Evolutionary conservation across 257 asterid genomes (phyloP), one percentile per base, ranked within the genome.

Genomic region (Nicotiana noctiflora): DNA sequence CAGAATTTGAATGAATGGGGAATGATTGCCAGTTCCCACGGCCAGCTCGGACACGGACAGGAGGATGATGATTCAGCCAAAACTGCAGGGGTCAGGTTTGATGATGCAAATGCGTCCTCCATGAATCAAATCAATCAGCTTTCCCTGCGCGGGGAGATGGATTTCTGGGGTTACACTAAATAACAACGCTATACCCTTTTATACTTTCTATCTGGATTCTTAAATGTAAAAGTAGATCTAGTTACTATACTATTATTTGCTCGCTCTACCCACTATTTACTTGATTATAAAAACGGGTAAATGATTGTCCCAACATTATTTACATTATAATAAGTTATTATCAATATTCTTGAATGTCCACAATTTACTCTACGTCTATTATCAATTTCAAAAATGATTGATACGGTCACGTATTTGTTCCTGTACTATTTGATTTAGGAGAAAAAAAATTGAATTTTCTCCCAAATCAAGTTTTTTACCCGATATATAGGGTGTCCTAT

Each of bases 121-220:
- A 64, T 88, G 81, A 84, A 80, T 80, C 93, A 87, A 64, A 85
- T 84, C 76, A 89, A 84, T 81, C 94, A 80, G 44, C 78, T 91
- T 49, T 85, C 96, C 21, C 84, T 88, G 8, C 83, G 90, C 46
- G 85, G 93, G n/a, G 94, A 92, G 89, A 94, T 88, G 92, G 93
- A 92, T 84, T 91, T 94, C 65, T 94, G 98, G 97, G 92, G 92
- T 74, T 91, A 89, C 63, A 86, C 80, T 27, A 87, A 89, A 81
- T 84, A 83, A 79, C 34, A 9, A 21, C 3, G 11, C 13, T 2
- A 62, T 37, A 25, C 61, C 27, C 44, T 31, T 34, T 64, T 18
- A 19, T 52, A 55, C 83, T 61, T 56, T 14, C 64, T 21, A 46
- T 80, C 53, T 65, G 12, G 34, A 25, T 65, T 18, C 49, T 63